Base-by-base conservation (phyloP, 2,329 filamentous ascomycete species). In the Botryosphaeria agaves region DNA sequence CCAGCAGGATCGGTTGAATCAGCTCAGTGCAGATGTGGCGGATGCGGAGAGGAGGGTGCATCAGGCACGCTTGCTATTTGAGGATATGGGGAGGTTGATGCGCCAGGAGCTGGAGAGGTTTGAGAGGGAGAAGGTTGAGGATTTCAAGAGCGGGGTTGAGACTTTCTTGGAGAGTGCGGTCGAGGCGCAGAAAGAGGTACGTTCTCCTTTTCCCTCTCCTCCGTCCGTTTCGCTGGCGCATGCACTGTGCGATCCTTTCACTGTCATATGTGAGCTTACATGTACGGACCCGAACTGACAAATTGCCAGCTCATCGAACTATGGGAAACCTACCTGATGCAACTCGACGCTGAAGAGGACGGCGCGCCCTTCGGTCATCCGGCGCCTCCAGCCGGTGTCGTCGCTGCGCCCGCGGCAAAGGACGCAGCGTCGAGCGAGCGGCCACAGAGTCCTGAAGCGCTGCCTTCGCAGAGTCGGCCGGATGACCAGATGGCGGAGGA, bases 251-350 rank as follows among this genome's bases (percentile, higher is more conserved):
- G n/a, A n/a, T n/a, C n/a, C n/a, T n/a, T n/a, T n/a, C n/a, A n/a
- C n/a, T n/a, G n/a, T n/a, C n/a, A n/a, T n/a, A n/a, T n/a, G n/a
- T n/a, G n/a, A n/a, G n/a, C n/a, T n/a, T n/a, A n/a, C n/a, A n/a
- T n/a, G n/a, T n/a, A n/a, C n/a, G n/a, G n/a, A n/a, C n/a, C n/a
- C n/a, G n/a, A n/a, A n/a, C n/a, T 39, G 73, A 75, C 14, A 7
- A 18, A 28, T 3, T 14, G 14, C 16, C 28, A 76, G 70, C 58
- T 76, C 38, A 76, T 76, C 46, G 89, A 98, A 56, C 76, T 95
- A 38, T 98, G 89, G 89, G 89, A 98, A 58, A 95, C 89, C 0
- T 98, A 93, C 61, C 65, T 98, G 31, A 76, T 95, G 67, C 89
- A 94, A 52, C 64, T 98, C 26, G 89, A 98, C 49, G 80, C 83